phyloP scores from a whole-genome alignment of 139 green algal genomes.

The Asterochloris erici region DNA sequence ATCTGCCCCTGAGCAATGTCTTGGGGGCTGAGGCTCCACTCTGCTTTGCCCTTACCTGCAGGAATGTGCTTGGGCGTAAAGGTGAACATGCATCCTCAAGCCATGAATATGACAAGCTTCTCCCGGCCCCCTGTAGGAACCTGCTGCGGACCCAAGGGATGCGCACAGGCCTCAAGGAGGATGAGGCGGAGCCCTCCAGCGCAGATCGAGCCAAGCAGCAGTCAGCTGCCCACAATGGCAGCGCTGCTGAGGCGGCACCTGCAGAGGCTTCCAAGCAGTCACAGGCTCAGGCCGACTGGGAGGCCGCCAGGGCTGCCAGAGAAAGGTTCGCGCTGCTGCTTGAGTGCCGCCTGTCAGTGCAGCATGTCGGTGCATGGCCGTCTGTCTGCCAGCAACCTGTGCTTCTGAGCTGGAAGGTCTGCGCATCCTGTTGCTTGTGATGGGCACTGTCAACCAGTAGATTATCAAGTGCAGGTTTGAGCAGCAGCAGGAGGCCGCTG shows the following conservation, averaged over 20 bases:
- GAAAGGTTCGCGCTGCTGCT: neutral
- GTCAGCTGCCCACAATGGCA: neutral
- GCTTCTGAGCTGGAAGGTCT: neutral
- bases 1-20: neutral
- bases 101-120: neutral
- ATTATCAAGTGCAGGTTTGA: neutral
- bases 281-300: neutral
- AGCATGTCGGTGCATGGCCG: neutral
- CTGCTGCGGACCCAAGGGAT: constrained; percentile 7
- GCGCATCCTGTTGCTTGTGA: neutral
- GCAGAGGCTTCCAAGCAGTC: neutral
- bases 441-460: neutral
- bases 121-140: neutral
- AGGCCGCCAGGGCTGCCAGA: neutral
- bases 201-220: neutral
- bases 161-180: neutral
- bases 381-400: neutral
- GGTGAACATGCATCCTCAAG: neutral
- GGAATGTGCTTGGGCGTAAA: neutral
- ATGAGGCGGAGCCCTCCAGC: neutral
- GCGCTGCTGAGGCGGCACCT: neutral
- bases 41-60: neutral
- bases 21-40: neutral
- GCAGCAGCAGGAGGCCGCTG: neutral
- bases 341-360: neutral